A percentile compares a stretch with the other conserved stretches of the same genome.
Conservation (phyloP, 768 basidiomycete genomes). For the Lactifluus rugatus region DNA sequence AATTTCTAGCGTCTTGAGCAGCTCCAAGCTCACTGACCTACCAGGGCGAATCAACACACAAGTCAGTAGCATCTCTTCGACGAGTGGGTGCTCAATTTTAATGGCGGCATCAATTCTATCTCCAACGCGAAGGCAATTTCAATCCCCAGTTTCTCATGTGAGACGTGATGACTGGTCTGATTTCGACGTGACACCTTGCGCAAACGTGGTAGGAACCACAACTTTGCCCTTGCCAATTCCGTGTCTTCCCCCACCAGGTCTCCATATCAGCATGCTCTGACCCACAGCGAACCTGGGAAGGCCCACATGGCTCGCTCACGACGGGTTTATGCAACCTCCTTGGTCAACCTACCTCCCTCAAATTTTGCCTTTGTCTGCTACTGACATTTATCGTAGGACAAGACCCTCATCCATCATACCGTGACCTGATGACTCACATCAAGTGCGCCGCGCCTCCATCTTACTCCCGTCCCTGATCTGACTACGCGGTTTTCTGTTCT, state of each 20-base stretch:
- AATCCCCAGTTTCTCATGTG: conserved; percentile 16
- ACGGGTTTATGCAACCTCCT: conserved; percentile 7
- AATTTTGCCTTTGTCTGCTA: not conserved
- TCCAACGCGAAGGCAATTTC: not conserved
- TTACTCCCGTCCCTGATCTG: not conserved
- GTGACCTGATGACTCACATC: conserved; percentile 4
- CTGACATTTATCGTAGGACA: not conserved
- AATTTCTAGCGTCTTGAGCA: not conserved
- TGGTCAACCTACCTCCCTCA: not conserved
- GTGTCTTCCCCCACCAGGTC: not conserved
- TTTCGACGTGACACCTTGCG: not conserved
- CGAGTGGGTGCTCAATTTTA: not conserved
- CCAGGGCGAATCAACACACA: not conserved
- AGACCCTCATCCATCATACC: conserved; percentile 3
- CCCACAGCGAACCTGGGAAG: conserved; percentile 20
- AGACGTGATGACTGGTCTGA: conserved; percentile 21
- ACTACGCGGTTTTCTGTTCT: not conserved
- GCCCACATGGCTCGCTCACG: conserved; percentile 18
- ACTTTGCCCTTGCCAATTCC: not conserved
- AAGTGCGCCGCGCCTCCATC: conserved; percentile 3
- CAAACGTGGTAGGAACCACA: conserved; percentile 1
- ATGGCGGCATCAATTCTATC: not conserved
- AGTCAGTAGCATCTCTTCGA: not conserved
- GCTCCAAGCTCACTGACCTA: not conserved
- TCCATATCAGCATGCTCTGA: conserved; percentile 22